Conservation (phyloP, 106 monocot species). For the Platanthera guangdongensis region DNA sequence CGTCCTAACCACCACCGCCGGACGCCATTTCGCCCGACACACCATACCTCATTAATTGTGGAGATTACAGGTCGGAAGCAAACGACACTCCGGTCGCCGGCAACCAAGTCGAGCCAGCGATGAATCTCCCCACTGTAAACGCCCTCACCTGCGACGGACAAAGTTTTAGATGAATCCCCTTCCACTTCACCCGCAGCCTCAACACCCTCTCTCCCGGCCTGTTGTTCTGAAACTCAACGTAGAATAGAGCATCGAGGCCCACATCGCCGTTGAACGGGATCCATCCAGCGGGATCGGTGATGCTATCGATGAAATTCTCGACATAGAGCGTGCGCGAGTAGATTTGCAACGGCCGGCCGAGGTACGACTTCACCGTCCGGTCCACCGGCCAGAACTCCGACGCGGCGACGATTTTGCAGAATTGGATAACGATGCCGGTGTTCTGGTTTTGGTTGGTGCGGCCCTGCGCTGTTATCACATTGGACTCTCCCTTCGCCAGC, state of each 20-base stretch:
- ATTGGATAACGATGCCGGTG: conserved; percentile 80
- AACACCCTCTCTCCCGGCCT: conserved; percentile 44
- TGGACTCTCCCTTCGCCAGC: conserved; percentile 41
- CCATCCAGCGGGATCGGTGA: conserved; percentile 60
- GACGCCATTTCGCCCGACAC: no score
- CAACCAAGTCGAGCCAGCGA: conserved; percentile 64
- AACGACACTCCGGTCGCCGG: conserved; percentile 31
- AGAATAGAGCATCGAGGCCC: conserved; percentile 46
- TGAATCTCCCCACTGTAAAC: conserved; percentile 58
- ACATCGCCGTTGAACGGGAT: conserved; percentile 31
- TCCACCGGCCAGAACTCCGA: conserved; percentile 25
- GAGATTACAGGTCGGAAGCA: conserved; percentile 28
- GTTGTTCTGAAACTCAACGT: conserved; percentile 58
- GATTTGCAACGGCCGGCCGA: conserved; percentile 71
- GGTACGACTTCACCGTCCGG: conserved; percentile 33
- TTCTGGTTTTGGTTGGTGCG: conserved; percentile 58
- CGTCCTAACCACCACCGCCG: no score
- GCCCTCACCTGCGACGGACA: conserved; percentile 25
- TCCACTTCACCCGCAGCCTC: conserved; percentile 47
- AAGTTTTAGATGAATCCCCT: conserved; percentile 43
- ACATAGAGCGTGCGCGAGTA: conserved; percentile 58
- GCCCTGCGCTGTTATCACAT: conserved; percentile 73
- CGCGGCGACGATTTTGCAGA: conserved; percentile 21
- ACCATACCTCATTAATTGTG: no score
- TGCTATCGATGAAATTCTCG: conserved; percentile 33